phyloP scores from a whole-genome alignment of 495 filamentous ascomycete species.

The Aspergillus steynii region DNA sequence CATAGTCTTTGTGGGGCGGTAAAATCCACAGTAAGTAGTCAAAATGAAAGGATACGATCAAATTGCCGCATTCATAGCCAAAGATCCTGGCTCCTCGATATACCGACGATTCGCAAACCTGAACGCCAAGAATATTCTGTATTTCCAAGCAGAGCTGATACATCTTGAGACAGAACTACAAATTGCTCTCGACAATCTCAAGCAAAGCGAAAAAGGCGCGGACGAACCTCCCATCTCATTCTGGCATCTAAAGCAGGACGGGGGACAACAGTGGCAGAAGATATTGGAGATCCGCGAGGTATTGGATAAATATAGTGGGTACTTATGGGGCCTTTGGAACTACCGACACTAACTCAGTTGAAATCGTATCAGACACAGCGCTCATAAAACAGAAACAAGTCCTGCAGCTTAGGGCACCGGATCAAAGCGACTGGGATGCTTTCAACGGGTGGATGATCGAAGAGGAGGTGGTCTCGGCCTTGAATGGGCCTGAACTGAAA shows the following conservation, averaged over 20 bases:
- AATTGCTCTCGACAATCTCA: constrained; percentile 19
- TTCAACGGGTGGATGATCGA: constrained; percentile 3
- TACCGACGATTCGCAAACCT: constrained; percentile 32
- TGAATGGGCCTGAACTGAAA: background rate
- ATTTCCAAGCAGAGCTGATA: constrained; percentile 34
- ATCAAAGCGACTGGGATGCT: background rate
- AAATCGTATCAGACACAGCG: background rate
- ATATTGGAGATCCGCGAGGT: constrained; percentile 24
- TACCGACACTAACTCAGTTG: too few species aligned
- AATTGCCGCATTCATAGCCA: constrained; percentile 17
- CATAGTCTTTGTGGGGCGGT: too few species aligned
- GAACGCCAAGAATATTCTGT: constrained; percentile 35
- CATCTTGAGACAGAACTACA: constrained; percentile 28
- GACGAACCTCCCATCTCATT: constrained; percentile 14
- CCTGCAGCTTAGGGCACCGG: constrained; percentile 3
- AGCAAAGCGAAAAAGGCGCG: background rate
- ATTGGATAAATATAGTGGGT: constrained; percentile 20
- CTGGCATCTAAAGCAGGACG: constrained; percentile 9
- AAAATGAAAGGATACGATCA: constrained; percentile 14
- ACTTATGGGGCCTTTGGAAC: too few species aligned
- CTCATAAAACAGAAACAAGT: constrained; percentile 4
- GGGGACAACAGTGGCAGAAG: constrained; percentile 24
- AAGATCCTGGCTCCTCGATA: constrained; percentile 20
- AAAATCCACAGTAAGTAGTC: too few species aligned
- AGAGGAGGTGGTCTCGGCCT: constrained; percentile 2